A percentile compares a stretch with the other conserved stretches of the same genome.
phyloP scores from a whole-genome alignment of 768 basidiomycete species.

The Lactarius pseudohatsudake region DNA sequence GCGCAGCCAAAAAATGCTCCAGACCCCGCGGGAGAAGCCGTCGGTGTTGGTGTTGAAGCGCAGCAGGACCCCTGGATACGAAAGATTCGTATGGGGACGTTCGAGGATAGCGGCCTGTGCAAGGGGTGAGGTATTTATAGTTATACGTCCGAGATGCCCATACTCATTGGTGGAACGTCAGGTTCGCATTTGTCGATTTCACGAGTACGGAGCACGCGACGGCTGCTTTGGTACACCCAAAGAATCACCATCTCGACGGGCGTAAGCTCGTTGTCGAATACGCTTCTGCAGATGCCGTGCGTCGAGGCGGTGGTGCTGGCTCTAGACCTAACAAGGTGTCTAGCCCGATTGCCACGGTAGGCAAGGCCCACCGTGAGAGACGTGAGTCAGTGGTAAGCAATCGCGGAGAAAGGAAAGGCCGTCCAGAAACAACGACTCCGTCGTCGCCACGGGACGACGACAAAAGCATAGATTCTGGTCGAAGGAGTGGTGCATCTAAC shows the following conservation, averaged over 20 bases:
- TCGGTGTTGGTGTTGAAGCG: slow-evolving; percentile 26
- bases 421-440: not conserved
- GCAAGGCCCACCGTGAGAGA: too few relatives aligned
- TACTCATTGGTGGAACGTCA: too few relatives aligned
- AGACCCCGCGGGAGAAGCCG: slow-evolving; percentile 13
- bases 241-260: too few relatives aligned
- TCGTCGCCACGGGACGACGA: slow-evolving; percentile 4
- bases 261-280: too few relatives aligned
- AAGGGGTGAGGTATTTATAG: slow-evolving; percentile 69
- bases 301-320: too few relatives aligned
- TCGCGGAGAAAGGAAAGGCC: not conserved
- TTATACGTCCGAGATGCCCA: too few relatives aligned
- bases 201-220: too few relatives aligned
- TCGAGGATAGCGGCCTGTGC: slow-evolving; percentile 92
- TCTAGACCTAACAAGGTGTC: too few relatives aligned
- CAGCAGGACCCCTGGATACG: slow-evolving; percentile 58
- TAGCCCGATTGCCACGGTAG: too few relatives aligned
- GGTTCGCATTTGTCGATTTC: too few relatives aligned
- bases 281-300: too few relatives aligned
- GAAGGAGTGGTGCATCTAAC: not conserved
- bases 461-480: not conserved
- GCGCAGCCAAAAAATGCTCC: slow-evolving; percentile 35
- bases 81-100: slow-evolving; percentile 91
- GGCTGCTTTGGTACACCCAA: too few relatives aligned
- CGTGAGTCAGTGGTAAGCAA: not conserved